Evolutionary conservation across 1,284 basidiomycete genomes (phyloP), one percentile per base, ranked within the genome.

Genomic region (Mycosarcoma mackinlayi): DNA sequence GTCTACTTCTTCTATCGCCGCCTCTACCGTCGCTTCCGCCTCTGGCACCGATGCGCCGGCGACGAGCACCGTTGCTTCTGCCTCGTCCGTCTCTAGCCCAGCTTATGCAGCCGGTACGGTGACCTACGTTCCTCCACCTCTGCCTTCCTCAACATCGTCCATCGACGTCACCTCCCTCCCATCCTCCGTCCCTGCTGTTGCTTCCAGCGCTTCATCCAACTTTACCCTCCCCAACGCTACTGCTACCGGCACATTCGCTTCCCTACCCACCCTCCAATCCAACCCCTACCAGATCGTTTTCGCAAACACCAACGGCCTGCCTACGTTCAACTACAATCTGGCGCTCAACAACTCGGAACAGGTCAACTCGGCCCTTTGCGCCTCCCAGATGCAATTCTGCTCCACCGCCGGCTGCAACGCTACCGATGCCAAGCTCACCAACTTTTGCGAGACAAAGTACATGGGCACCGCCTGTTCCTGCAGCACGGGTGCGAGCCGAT

Each of bases 381-480:
- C 55, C 1, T 64, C 54, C 21, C 79, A 81, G 52, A 73, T 68
- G 49, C 61, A 73, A 19, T 81, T 74, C 56, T 81, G 79, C 55
- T 21, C 34, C 9, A 75, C 59, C 5, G 69, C 79, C 0, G 79
- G 79, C 4, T 81, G 79, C 56, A 61, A 57, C 44, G 59, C 63
- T 16, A 52, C 53, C 18, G 49, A 50, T 1, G 65, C 67, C 25
- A 66, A 67, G 25, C 41, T 58, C n/a, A 59, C 62, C 62, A 81
- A 81, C 72, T 80, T 81, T 35, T 81, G 79, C 70, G 71, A 81
- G 34, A 58, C 48, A 2, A 48, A 59, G 35, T 67, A 77, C 46
- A 77, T 77, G 76, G 76, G 71, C 4, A 50, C 50, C 14, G 73
- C 63, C 16, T 81, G 79, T 47, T 67, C 58, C 8, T 80, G 79